Conservation (phyloP, 2,329 filamentous ascomycete species). For the Botrytis byssoidea region DNA sequence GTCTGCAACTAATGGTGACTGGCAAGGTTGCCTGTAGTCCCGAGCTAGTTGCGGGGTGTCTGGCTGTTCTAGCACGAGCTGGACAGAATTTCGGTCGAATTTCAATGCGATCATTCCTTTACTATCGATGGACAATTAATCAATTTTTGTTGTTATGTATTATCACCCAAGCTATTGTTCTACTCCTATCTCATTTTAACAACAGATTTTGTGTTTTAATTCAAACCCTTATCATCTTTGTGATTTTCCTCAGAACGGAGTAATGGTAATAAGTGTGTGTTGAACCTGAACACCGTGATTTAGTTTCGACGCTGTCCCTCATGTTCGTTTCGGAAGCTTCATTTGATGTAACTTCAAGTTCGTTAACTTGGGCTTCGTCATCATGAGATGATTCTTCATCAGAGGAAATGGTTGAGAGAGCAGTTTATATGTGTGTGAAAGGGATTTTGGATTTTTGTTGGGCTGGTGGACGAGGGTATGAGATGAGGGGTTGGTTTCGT, state of each 20-base stretch:
- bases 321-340: too few relatives aligned
- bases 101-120: too few relatives aligned
- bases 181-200: background rate
- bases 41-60: background rate
- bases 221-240: background rate
- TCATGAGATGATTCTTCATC: too few relatives aligned
- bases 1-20: background rate
- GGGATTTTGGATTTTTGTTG: rapidly evolving
- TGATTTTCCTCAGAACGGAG: rapidly evolving
- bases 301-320: too few relatives aligned
- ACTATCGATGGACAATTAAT: too few relatives aligned
- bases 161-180: background rate
- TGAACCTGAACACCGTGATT: too few relatives aligned
- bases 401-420: background rate
- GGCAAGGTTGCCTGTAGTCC: background rate
- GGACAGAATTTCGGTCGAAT: too few relatives aligned
- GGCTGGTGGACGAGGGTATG: background rate
- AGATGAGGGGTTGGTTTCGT: background rate
- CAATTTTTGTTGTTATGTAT: background rate
- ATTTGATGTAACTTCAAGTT: too few relatives aligned
- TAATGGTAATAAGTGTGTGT: background rate
- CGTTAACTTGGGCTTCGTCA: too few relatives aligned
- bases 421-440: background rate
- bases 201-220: background rate
- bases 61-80: background rate